Conservation (phyloP, 164 flowering plant genomes). For the Pachysandra terminalis region DNA sequence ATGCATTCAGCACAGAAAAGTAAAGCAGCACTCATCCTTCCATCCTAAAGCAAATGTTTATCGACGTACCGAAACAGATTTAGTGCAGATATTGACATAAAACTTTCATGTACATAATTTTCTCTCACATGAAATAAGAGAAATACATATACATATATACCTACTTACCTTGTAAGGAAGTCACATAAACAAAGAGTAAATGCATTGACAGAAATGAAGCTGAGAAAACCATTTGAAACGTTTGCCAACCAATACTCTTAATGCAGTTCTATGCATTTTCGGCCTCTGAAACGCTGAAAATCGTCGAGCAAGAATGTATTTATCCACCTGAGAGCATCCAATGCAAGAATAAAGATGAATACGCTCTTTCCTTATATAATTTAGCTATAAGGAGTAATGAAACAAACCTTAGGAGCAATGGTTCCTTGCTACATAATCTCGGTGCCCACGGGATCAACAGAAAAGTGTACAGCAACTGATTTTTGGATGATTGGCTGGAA, state of each 20-base stretch:
- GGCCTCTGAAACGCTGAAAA: neutral
- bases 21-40: too few species aligned
- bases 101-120: neutral
- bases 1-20: too few species aligned
- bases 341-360: neutral
- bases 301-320: neutral
- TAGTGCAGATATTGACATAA: neutral
- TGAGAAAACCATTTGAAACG: neutral
- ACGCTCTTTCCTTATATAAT: neutral
- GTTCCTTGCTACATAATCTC: slow-evolving; percentile 58
- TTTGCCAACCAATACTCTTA: neutral
- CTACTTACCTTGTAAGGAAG: neutral
- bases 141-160: too few species aligned
- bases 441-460: slow-evolving; percentile 77
- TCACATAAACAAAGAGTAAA: neutral
- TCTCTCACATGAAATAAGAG: neutral
- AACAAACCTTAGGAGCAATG: slow-evolving; percentile 9
- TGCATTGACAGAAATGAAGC: neutral
- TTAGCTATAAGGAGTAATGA: neutral
- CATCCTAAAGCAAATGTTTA: too few species aligned
- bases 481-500: slow-evolving; percentile 34
- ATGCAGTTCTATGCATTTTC: neutral
- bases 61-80: too few species aligned
- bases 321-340: slow-evolving; percentile 6
- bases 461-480: slow-evolving; percentile 45